Evolutionary conservation across 371 early-diverging fungal genomes (phyloP), one percentile per base, ranked within the genome.

Genomic region (Mortierella sp.): DNA sequence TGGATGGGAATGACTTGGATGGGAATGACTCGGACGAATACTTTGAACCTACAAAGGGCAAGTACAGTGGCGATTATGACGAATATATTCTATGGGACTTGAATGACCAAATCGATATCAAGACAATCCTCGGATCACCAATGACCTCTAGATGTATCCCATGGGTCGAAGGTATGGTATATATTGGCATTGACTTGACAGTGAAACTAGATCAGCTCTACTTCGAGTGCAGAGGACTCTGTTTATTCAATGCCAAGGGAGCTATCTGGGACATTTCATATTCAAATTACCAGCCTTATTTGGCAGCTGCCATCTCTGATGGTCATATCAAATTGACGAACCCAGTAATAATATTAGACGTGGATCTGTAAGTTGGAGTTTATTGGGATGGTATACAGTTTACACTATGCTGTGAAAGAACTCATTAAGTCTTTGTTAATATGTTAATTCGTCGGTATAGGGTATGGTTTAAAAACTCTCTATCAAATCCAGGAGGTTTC

Each of bases 191-290:
- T 29, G 80, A 79, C 37, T 63, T 69, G 12, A 68, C 67, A 9
- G 74, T 59, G 10, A 79, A 66, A 61, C n/a, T 79, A 28, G 71
- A 74, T 22, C 74, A 74, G 47, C 59, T 74, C 12, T 70, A 79
- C 51, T 40, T 60, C 9, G 74, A 73, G 37, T 63, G 59, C 13
- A 45, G 67, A 8, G 66, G 70, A 12, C 63, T 79, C 35, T 42
- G 70, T 57, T 12, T 74, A 34, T 74, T 79, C 45, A 66, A 61
- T 51, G 59, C 65, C 28, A 56, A 73, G 26, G 80, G 80, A 1
- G 64, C 63, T 19, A 72, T 79, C 12, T 79, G 80, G 80, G 74
- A 73, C 58, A 26, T 79, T 10, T 61, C 70, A 17, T 79, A 70
- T 37, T 79, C 80, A 0, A 70, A 79, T 9, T 79, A 59, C 26